phyloP scores from a whole-genome alignment of 1,284 basidiomycete genomes.

The Moniliella sp. region DNA sequence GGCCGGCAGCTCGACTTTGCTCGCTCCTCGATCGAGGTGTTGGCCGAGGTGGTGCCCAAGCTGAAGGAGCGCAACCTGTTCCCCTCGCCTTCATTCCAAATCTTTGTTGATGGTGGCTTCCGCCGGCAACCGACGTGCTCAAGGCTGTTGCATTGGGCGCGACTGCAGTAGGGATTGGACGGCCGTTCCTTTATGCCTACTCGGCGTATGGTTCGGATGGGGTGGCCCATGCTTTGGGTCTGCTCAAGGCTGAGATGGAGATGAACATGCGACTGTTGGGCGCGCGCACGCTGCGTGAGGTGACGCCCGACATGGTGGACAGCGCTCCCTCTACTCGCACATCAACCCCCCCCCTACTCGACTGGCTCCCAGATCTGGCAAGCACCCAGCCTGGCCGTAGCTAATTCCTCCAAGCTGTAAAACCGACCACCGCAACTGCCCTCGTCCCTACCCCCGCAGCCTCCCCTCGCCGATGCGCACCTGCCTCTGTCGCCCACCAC shows the following conservation, averaged over 20 bases:
- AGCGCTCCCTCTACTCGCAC: too few relatives aligned
- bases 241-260: conserved; percentile 11
- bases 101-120: conserved; percentile 80
- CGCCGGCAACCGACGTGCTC: conserved; percentile 56
- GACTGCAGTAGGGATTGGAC: conserved; percentile 50
- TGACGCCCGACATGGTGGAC: conserved; percentile 71
- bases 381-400: too few relatives aligned
- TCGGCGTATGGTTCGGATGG: conserved; percentile 5
- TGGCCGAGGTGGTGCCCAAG: conserved; percentile 43
- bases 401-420: too few relatives aligned
- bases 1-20: conserved; percentile 78
- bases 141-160: conserved; percentile 81
- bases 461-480: too few relatives aligned
- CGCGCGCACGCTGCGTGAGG: conserved; percentile 52
- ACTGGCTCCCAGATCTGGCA: too few relatives aligned
- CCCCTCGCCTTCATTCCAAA: conserved; percentile 53
- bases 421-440: too few relatives aligned
- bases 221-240: conserved; percentile 41
- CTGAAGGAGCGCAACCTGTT: conserved; percentile 47
- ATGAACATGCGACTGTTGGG: conserved; percentile 53
- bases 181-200: conserved; percentile 7
- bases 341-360: too few relatives aligned
- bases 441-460: too few relatives aligned
- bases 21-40: conserved; percentile 66
- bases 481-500: too few relatives aligned